phyloP scores from a whole-genome alignment of 2,329 filamentous ascomycete genomes.

The Lecanoromycetidae sp. region DNA sequence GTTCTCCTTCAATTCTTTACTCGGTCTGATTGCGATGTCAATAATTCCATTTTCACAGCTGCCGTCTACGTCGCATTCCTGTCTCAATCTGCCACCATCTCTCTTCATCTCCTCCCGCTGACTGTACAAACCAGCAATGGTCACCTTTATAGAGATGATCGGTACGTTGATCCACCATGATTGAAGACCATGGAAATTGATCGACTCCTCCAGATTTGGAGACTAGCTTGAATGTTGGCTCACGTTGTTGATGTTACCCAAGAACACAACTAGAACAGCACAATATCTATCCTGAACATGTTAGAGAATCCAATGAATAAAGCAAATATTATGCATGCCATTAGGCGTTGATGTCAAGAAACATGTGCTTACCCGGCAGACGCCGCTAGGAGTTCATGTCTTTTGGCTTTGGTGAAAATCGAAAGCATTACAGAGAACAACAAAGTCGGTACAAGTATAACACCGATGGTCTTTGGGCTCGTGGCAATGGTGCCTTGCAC shows the following conservation, averaged over 20 bases:
- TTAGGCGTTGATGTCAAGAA: not conserved
- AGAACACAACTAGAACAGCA: conserved; percentile 17
- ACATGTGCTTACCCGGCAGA: conserved; percentile 19
- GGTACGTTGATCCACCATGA: not conserved
- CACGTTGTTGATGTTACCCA: conserved; percentile 13
- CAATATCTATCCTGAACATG: conserved; percentile 12
- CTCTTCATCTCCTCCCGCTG: too few relatives aligned
- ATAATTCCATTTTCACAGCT: too few relatives aligned
- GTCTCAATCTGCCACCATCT: too few relatives aligned
- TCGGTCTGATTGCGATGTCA: too few relatives aligned
- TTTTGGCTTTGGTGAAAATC: conserved; percentile 19
- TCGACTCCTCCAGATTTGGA: not conserved
- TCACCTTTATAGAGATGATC: too few relatives aligned
- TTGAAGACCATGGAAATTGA: not conserved
- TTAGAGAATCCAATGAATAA: too few relatives aligned
- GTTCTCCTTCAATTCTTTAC: too few relatives aligned
- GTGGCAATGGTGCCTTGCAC: conserved; percentile 10
- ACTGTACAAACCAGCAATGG: too few relatives aligned
- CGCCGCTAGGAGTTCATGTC: conserved; percentile 22
- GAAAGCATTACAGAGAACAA: conserved; percentile 18
- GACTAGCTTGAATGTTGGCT: not conserved
- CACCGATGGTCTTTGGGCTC: conserved; percentile 6
- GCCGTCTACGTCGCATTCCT: too few relatives aligned
- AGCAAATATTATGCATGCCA: too few relatives aligned
- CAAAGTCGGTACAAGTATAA: conserved; percentile 18